Evolutionary conservation across 164 flowering plant species (phyloP), one percentile per base, ranked within the genome.

Genomic region (Platanus orientalis): DNA sequence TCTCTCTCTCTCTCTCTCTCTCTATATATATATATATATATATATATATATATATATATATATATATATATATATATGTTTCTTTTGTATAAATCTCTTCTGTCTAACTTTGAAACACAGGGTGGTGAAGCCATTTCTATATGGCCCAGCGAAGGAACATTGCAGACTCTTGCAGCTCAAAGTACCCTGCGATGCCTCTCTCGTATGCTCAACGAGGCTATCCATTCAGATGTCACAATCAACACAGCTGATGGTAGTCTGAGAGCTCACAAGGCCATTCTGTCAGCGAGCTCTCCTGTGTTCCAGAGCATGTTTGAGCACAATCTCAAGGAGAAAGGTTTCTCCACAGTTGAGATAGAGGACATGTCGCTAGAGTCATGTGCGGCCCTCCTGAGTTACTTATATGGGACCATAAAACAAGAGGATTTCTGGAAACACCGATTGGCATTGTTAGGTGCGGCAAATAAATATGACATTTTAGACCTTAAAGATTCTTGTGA

Each of bases 341-440:
- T 96, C 28, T 93, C 97, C 62, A 83, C 78, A 1, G 82, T 93
- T 26, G 39, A 76, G 64, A 88, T 93, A 12, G 84, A 83, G 54
- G 98, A 93, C 77, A 88, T 90, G 89, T 73, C 90, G 9, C 40
- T 70, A 25, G 97, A 93, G 26, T 78, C 97, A 7, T 88, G 96
- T 74, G 70, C 56, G 65, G 80, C 90, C 39, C 84, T 93, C 32
- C 83, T 93, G 17, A 74, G 77, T 65, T 93, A 88, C 77, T 39
- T 93, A 57, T 93, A 93, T 52, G 98, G 98, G 32, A 83, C 80
- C 62, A 86, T 93, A 60, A 84, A 77, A 66, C 92, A 85, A 34
- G 90, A 81, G 39, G 89, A 85, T 39, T 93, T 93, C 71, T 88
- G 95, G 96, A 82, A 82, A 73, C 97, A 90, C 65, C 76, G 98